phyloP scores from a whole-genome alignment of 768 basidiomycete genomes.

The Calocera viscosa region DNA sequence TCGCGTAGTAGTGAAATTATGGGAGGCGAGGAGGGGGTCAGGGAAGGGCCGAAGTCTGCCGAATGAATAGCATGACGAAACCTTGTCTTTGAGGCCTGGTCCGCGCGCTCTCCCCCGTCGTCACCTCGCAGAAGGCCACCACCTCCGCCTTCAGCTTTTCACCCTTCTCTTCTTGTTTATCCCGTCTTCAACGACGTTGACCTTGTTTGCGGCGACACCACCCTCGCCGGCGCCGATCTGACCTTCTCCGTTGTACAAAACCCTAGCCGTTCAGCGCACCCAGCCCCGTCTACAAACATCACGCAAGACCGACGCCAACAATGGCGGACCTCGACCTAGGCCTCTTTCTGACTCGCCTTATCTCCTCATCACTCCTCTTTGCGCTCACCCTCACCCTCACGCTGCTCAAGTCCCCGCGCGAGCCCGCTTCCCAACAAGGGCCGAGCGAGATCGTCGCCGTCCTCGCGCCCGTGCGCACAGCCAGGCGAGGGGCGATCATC shows the following conservation, averaged over 20 bases:
- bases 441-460: slow-evolving; percentile 55
- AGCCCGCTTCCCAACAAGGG: slow-evolving; percentile 20
- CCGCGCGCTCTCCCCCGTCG: too few relatives aligned
- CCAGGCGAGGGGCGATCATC: slow-evolving; percentile 66
- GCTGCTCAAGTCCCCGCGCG: slow-evolving; percentile 12
- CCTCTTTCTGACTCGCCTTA: background rate
- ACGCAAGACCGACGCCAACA: background rate
- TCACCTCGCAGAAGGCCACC: too few relatives aligned
- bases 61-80: background rate
- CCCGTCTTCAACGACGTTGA: slow-evolving; percentile 7
- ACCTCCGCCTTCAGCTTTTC: background rate
- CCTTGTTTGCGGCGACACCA: background rate
- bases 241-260: background rate
- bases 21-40: background rate
- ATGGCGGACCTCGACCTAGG: background rate
- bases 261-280: background rate
- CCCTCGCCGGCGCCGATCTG: background rate
- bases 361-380: slow-evolving; percentile 20
- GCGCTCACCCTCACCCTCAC: slow-evolving; percentile 16
- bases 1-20: too few relatives aligned
- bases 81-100: background rate
- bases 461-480: slow-evolving; percentile 56
- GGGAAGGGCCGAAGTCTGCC: background rate
- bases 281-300: background rate
- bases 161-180: background rate